A percentile compares a stretch with the other conserved stretches of the same genome.
Conservation (phyloP, 2,329 filamentous ascomycete species). For the Zarea fungicola region DNA sequence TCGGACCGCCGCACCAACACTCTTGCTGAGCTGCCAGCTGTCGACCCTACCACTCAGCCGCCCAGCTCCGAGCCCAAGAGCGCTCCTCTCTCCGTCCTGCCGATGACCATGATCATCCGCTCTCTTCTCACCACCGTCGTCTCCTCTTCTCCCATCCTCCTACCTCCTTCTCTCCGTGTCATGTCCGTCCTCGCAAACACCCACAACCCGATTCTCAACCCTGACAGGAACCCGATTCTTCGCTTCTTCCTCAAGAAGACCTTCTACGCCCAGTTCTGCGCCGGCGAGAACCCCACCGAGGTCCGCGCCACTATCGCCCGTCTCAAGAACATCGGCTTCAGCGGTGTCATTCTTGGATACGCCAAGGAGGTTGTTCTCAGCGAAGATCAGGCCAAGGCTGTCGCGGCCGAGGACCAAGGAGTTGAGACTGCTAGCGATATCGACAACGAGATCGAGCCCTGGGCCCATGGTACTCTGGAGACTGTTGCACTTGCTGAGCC, state of each 20-base stretch:
- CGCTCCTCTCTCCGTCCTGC: constrained; percentile 59
- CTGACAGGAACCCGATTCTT: constrained; percentile 70
- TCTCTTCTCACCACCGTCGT: constrained; percentile 64
- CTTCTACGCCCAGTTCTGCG: constrained; percentile 89
- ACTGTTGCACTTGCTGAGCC: constrained; percentile 62
- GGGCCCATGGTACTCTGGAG: constrained; percentile 68
- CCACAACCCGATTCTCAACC: constrained; percentile 59
- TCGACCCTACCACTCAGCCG: constrained; percentile 25
- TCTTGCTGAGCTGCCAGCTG: constrained; percentile 24
- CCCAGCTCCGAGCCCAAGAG: constrained; percentile 23
- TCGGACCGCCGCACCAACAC: constrained; percentile 33
- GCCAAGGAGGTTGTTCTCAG: constrained; percentile 73
- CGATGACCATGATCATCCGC: constrained; percentile 60
- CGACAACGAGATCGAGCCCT: constrained; percentile 59
- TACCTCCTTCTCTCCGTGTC: constrained; percentile 62
- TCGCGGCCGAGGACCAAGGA: constrained; percentile 40
- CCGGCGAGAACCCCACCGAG: constrained; percentile 67
- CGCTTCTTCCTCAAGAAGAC: constrained; percentile 69
- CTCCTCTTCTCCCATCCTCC: constrained; percentile 64
- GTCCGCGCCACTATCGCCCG: constrained; percentile 59
- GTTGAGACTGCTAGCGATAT: constrained; percentile 45
- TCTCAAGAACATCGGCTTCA: constrained; percentile 71
- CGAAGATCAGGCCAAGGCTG: constrained; percentile 43
- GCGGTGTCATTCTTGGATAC: constrained; percentile 79
- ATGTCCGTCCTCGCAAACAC: constrained; percentile 68